Evolutionary conservation across 306 rosid genomes (phyloP).

Genomic region (Gynostemma pentaphyllum): DNA sequence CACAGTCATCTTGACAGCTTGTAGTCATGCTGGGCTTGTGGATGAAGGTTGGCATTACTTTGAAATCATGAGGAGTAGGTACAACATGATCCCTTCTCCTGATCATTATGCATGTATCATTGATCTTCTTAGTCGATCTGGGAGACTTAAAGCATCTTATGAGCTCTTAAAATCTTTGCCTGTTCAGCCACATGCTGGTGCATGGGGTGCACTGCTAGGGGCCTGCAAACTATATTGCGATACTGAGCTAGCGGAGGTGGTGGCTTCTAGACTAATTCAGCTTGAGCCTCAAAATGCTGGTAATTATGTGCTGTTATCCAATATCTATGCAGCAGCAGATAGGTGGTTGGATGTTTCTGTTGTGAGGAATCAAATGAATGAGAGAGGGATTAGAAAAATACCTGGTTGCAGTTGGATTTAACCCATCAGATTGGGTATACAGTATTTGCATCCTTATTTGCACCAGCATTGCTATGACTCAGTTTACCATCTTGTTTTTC

Average conservation of each 20-base stretch:
- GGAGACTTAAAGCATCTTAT: constrained; percentile 38
- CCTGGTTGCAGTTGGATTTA: constrained; percentile 40
- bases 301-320: constrained; percentile 54
- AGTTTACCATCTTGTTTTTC: neutral
- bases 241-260: constrained; percentile 46
- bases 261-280: constrained; percentile 45
- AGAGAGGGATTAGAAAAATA: constrained; percentile 48
- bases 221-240: constrained; percentile 48
- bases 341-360: constrained; percentile 59
- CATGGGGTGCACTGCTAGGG: constrained; percentile 76
- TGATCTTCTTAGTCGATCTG: constrained; percentile 71
- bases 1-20: constrained; percentile 54
- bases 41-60: constrained; percentile 64
- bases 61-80: constrained; percentile 30
- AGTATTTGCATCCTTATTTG: neutral
- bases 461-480: neutral
- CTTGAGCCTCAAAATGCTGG: constrained; percentile 54
- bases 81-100: constrained; percentile 39
- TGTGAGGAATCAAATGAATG: constrained; percentile 54
- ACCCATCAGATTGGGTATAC: neutral
- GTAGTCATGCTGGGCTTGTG: constrained; percentile 60
- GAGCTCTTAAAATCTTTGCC: constrained; percentile 51
- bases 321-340: constrained; percentile 55
- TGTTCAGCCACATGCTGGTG: constrained; percentile 46
- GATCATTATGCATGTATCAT: constrained; percentile 75